A percentile compares a stretch with the other conserved stretches of the same genome.
These are phyloP conservation scores for Vitis hybrid DNA, from an alignment of 177 flowering plant species.

Conservation along the genomic window DNA sequence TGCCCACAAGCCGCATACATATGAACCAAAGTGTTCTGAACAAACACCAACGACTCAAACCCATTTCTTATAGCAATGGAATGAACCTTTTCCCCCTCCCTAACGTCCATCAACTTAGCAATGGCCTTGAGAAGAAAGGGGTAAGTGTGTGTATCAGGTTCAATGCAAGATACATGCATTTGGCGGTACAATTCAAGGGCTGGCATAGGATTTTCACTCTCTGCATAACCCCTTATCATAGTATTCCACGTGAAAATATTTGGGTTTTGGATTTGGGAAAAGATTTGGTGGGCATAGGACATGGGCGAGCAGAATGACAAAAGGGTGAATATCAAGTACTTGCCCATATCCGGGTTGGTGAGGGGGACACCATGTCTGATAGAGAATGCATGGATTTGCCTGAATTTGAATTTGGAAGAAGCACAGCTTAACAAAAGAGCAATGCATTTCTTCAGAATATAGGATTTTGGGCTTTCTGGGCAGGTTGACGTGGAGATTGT, in stretches of 20 bases:
- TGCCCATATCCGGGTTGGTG: slow-evolving; percentile 47
- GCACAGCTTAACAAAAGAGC: slow-evolving; percentile 44
- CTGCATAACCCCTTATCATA: slow-evolving; percentile 79
- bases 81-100: slow-evolving; percentile 54
- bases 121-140: slow-evolving; percentile 79
- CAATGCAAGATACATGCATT: slow-evolving; percentile 36
- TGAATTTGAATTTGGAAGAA: slow-evolving; percentile 39
- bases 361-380: slow-evolving; percentile 51
- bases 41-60: slow-evolving; percentile 56
- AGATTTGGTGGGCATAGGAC: slow-evolving; percentile 53
- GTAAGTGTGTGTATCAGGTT: slow-evolving; percentile 77
- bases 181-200: slow-evolving; percentile 43
- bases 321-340: slow-evolving; percentile 56
- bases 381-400: slow-evolving; percentile 73
- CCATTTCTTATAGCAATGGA: slow-evolving; percentile 47
- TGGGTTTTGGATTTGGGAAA: slow-evolving; percentile 43
- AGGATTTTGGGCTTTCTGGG: slow-evolving; percentile 16
- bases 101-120: slow-evolving; percentile 45
- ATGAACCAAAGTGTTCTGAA: slow-evolving; percentile 60
- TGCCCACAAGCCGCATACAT: slow-evolving; percentile 61
- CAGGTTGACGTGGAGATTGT: not conserved
- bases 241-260: slow-evolving; percentile 72
- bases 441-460: slow-evolving; percentile 46
- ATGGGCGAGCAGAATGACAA: slow-evolving; percentile 59
- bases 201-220: slow-evolving; percentile 50